Conservation (phyloP, 2,329 filamentous ascomycete genomes). For the Trichoderma polysporum region DNA sequence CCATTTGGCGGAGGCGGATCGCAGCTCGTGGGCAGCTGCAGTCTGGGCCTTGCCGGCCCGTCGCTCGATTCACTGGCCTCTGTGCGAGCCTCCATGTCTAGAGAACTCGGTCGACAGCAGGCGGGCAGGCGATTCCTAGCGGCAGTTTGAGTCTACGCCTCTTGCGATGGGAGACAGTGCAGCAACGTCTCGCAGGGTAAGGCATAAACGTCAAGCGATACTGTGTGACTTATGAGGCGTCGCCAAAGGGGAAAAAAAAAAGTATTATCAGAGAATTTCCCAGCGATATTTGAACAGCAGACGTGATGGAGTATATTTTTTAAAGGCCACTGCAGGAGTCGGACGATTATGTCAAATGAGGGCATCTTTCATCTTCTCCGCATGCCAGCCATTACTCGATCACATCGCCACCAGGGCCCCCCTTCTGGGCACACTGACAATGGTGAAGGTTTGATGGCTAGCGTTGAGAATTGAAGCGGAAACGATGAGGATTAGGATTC, state of each 20-base stretch:
- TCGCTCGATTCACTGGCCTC: constrained; percentile 19
- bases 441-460: neutral
- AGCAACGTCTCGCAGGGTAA: neutral
- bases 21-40: constrained; percentile 75
- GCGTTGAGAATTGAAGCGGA: neutral
- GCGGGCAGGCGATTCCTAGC: neutral
- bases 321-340: neutral
- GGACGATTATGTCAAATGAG: neutral
- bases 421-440: neutral
- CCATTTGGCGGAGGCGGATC: constrained; percentile 75
- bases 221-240: constrained; percentile 10
- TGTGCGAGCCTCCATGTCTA: constrained; percentile 9
- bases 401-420: neutral
- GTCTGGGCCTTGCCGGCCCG: constrained; percentile 22
- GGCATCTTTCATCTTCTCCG: neutral
- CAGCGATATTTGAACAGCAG: neutral
- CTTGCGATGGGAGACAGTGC: neutral
- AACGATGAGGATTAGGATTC: neutral
- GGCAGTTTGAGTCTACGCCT: neutral
- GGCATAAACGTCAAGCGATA: neutral
- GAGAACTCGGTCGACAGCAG: neutral
- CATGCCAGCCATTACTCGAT: neutral
- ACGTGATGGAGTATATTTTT: neutral
- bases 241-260: neutral
- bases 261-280: neutral